Base-by-base conservation (phyloP, 1,139 yeast genomes). In the Nakaseomyces uthaithaninus region DNA sequence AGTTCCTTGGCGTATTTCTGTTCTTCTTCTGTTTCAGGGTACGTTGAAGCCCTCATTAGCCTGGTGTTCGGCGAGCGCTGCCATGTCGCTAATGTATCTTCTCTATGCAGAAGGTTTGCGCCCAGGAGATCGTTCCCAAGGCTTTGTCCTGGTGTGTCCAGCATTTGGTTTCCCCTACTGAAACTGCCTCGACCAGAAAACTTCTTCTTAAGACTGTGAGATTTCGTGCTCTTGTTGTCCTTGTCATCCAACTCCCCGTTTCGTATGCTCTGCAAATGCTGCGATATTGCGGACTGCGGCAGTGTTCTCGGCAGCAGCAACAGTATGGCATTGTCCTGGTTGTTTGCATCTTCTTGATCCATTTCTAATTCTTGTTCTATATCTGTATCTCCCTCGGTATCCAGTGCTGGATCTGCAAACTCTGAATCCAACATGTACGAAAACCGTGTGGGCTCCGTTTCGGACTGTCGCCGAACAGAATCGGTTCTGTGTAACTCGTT, bases 401-500 rank as follows among this genome's bases (percentile, higher is more conserved):
- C 33, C 4, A 22, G 17, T 9, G 16, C 33, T 4, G 20, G 33
- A 2, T 28, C 33, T 10, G 11, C 33, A 28, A 16, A 28, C 12
- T 28, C 33, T n/a, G 16, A 20, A 8, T 17, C 33, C 12, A 28
- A 8, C 2, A 17, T 7, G 18, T 7, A 28, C 12, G 33, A 28
- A 12, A 22, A n/a, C n/a, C n/a, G 33, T 12, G 16, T 33, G 19
- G 5, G 9, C 10, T 19, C 18, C 6, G 4, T 41, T 45, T 33
- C 41, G 42, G 38, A 34, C 45, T 30, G 37, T 33, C 42, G 33
- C 42, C 42, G 19, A 36, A 31, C 26, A 19, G 26, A 22, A n/a
- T 11, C 16, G 18, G 20, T 17, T n/a, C 14, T 31, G 31, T 9
- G 39, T 31, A 41, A n/a, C 10, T 16, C 12, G 6, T 28, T 22